These are phyloP conservation scores for Rutstroemia sp. DNA, from an alignment of 2,329 filamentous ascomycete genomes.

Conservation along the genomic window DNA sequence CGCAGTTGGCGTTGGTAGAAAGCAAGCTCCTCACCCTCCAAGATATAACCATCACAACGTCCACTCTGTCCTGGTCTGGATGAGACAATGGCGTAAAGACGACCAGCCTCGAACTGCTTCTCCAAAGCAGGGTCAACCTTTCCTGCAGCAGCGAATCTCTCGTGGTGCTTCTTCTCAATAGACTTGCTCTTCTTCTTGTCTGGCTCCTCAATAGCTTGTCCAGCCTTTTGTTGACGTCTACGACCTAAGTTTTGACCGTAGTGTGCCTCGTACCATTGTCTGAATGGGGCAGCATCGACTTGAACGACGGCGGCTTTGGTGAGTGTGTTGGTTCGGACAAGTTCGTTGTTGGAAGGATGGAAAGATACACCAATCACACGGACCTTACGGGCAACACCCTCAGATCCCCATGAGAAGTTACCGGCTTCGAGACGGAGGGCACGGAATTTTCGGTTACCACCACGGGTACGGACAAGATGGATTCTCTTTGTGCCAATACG, in stretches of 20 bases:
- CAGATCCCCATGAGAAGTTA: conserved; percentile 99
- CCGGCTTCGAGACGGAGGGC: conserved; percentile 96
- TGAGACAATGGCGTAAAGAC: conserved; percentile 87
- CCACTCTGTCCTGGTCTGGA: conserved; percentile 95
- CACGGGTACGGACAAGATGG: conserved; percentile 93
- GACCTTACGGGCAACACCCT: conserved; percentile 97
- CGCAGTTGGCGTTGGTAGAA: conserved; percentile 99
- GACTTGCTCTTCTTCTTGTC: conserved; percentile 87
- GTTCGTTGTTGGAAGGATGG: conserved; percentile 99
- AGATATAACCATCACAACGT: conserved; percentile 92
- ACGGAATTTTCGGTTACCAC: conserved; percentile 99
- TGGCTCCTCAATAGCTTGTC: conserved; percentile 37
- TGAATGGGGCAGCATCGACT: conserved; percentile 97
- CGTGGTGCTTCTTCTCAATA: conserved; percentile 94
- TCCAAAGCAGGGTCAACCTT: conserved; percentile 92
- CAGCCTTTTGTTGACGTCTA: conserved; percentile 75
- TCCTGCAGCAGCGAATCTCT: conserved; percentile 70
- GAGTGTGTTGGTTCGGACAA: conserved; percentile 99
- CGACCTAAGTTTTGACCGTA: conserved; percentile 88
- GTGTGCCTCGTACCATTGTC: conserved; percentile 99
- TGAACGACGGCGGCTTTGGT: conserved; percentile 98
- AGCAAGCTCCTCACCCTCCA: conserved; percentile 98
- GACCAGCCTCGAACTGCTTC: conserved; percentile 99
- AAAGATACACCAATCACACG: conserved; percentile 97
- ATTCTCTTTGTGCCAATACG: conserved; percentile 96